These are phyloP conservation scores for Xylaria hypoxylon DNA, from an alignment of 2,329 filamentous ascomycete genomes.

Conservation along the genomic window DNA sequence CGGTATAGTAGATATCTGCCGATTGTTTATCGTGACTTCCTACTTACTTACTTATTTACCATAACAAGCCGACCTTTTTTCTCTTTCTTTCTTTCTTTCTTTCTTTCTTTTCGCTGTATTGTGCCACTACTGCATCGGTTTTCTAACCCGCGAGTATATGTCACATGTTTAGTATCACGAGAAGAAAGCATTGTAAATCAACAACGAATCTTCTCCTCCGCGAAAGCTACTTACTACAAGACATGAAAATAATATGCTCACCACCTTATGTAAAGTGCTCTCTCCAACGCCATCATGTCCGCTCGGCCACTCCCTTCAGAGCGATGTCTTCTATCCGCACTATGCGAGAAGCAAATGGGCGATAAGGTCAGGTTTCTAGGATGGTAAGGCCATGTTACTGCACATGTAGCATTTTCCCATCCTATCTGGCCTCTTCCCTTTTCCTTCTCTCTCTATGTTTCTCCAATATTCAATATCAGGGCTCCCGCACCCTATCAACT, in stretches of 20 bases:
- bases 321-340: constrained; percentile 72
- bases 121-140: background rate
- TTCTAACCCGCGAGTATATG: background rate
- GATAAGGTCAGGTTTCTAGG: constrained; percentile 93
- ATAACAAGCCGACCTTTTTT: background rate
- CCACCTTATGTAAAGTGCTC: constrained; percentile 11
- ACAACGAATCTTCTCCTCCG: background rate
- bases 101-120: background rate
- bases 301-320: constrained; percentile 72
- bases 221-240: constrained; percentile 3
- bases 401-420: background rate
- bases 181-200: constrained; percentile 2
- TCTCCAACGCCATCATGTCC: constrained; percentile 57
- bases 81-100: background rate
- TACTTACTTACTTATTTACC: background rate
- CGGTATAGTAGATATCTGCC: constrained; percentile 11
- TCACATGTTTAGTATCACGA: background rate
- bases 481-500: constrained; percentile 2
- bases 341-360: constrained; percentile 63
- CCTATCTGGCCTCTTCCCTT: background rate
- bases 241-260: constrained; percentile 12
- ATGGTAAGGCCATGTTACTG: constrained; percentile 71
- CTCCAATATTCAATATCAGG: background rate
- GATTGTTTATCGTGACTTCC: constrained; percentile 11
- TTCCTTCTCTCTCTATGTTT: background rate